Base-by-base conservation (phyloP, 208 protist species). In the Acanthamoeba castellanii region DNA sequence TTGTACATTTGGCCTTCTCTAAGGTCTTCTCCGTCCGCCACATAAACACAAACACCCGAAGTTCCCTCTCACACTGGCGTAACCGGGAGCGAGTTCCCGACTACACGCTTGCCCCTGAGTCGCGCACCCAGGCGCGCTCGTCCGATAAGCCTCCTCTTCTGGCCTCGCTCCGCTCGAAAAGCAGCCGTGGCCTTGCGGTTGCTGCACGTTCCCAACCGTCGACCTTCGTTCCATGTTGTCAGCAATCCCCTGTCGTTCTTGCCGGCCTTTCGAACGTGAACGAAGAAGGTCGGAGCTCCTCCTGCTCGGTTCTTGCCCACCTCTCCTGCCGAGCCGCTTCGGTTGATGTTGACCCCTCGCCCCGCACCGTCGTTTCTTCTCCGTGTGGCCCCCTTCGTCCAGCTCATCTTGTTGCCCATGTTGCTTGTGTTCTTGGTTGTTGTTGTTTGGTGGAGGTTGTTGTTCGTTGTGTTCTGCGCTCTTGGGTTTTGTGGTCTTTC, bases 351-450 rank as follows among this genome's bases (percentile, higher is more conserved):
- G 66, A 22, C 25, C 34, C 66, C 66, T 22, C 66, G n/a, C 14
- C 3, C 34, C 27, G 27, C 61, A 14, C 25, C 61, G 3, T 20
- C 66, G 66, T 72, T 30, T 3, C 66, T 68, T 9, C 66, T 30
- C 30, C 20, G 30, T 59, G 52, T 22, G 0, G 14, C 52, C 52
- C 52, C 18, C 66, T 4, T 72, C 66, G 66, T 20, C 66, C 66
- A 72, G 66, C 66, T 72, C 30, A 72, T 72, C 66, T 72, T 72
- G 66, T 72, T 72, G 0, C 66, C 66, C 66, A 72, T 59, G 18
- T 64, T n/a, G 59, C n/a, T 64, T n/a, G 59, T 25, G 22, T 66
- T 14, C 20, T 30, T 66, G 22, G 5, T 72, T 9, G 8, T 66
- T 1, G 59, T n/a, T 66, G 59, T 18, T 30, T 66, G 6, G 16